Conservation (phyloP, 441 rosid species). For the Isatis lusitanica region DNA sequence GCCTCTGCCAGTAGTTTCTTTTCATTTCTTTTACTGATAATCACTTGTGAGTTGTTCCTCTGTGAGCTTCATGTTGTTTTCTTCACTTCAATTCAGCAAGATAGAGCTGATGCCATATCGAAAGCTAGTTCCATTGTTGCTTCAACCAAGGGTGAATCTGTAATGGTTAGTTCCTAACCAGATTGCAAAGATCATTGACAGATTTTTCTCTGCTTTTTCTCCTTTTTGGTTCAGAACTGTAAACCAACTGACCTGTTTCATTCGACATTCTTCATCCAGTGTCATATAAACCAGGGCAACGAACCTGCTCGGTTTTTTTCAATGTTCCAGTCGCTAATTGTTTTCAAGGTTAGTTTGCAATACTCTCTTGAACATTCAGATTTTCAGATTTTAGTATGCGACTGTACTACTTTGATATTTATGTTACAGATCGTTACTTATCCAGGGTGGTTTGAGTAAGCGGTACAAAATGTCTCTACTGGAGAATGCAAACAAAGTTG, state of each 20-base stretch:
- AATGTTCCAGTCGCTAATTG: slow-evolving; percentile 54
- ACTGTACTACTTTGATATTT: neutral
- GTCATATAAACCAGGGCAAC: slow-evolving; percentile 58
- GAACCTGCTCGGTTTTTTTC: slow-evolving; percentile 73
- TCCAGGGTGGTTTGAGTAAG: slow-evolving; percentile 71
- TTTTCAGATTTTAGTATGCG: neutral
- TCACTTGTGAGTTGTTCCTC: slow-evolving; percentile 11
- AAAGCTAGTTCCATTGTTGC: slow-evolving; percentile 75
- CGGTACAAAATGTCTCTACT: slow-evolving; percentile 53
- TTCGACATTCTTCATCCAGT: slow-evolving; percentile 44
- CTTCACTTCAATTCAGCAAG: slow-evolving; percentile 50
- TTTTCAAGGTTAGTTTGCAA: slow-evolving; percentile 55
- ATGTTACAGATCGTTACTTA: neutral
- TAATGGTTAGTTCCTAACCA: slow-evolving; percentile 55
- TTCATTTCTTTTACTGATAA: neutral
- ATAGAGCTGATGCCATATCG: slow-evolving; percentile 69
- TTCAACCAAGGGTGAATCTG: slow-evolving; percentile 72
- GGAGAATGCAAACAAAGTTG: slow-evolving; percentile 47
- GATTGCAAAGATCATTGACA: neutral
- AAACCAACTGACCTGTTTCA: neutral
- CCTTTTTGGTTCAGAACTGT: neutral
- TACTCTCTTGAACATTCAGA: neutral
- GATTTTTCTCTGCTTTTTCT: neutral
- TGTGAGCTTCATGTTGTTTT: slow-evolving; percentile 5
- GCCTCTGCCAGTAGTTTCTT: neutral